phyloP scores from a whole-genome alignment of 2,329 filamentous ascomycete genomes.

The Ascochyta koolunga region DNA sequence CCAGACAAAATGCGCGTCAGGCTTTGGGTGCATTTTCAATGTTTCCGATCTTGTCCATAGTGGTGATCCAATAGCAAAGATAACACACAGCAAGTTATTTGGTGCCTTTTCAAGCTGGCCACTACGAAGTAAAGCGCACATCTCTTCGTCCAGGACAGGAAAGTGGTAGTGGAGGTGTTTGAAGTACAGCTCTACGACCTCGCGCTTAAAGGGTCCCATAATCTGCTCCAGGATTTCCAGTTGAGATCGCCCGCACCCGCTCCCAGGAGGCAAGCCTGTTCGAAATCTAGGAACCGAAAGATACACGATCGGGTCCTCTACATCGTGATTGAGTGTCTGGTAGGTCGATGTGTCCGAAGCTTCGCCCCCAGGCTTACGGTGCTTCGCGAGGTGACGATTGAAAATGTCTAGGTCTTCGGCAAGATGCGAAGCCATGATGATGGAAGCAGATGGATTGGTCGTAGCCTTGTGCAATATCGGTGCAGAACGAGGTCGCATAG shows the following conservation, averaged over 20 bases:
- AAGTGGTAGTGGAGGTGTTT: conserved; percentile 46
- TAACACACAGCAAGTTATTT: conserved; percentile 47
- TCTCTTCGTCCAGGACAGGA: conserved; percentile 49
- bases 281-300: conserved; percentile 57
- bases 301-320: conserved; percentile 50
- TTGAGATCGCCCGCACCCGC: conserved; percentile 47
- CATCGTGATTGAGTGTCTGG: conserved; percentile 57
- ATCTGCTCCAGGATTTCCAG: conserved; percentile 51
- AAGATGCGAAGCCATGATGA: conserved; percentile 50
- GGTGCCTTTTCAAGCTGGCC: conserved; percentile 45
- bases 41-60: conserved; percentile 47
- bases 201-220: conserved; percentile 45
- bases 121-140: conserved; percentile 41
- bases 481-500: conserved; percentile 31
- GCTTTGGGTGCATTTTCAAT: conserved; percentile 45
- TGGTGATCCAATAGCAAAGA: conserved; percentile 47
- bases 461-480: conserved; percentile 38
- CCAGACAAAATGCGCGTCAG: conserved; percentile 49
- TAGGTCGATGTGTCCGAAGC: conserved; percentile 50
- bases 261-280: conserved; percentile 49
- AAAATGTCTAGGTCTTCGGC: conserved; percentile 51
- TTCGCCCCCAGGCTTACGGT: conserved; percentile 31
- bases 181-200: conserved; percentile 56
- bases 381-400: conserved; percentile 47
- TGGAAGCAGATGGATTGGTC: conserved; percentile 44